phyloP scores from a whole-genome alignment of 2,329 filamentous ascomycete species.

The Cladosporium sp. region DNA sequence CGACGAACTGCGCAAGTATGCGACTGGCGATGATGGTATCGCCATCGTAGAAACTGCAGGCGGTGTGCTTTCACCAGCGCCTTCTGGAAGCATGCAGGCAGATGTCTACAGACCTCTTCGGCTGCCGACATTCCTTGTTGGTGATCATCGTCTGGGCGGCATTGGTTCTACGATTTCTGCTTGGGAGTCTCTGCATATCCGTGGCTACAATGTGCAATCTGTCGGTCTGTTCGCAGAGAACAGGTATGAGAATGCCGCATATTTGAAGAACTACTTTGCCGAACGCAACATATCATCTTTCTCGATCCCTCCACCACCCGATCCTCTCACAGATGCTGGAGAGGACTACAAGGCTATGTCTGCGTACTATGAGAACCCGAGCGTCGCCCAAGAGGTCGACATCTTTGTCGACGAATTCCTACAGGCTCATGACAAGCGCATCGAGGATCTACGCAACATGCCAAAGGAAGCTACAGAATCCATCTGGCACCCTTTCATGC shows the following conservation, averaged over 20 bases:
- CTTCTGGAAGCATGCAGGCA: slow-evolving; percentile 70
- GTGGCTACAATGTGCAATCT: slow-evolving; percentile 71
- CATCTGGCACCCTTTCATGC: slow-evolving; percentile 87
- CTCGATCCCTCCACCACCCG: slow-evolving; percentile 57
- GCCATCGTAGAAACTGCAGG: slow-evolving; percentile 77
- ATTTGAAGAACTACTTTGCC: slow-evolving; percentile 64
- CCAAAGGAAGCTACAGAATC: slow-evolving; percentile 54
- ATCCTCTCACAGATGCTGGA: slow-evolving; percentile 34
- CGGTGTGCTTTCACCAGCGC: slow-evolving; percentile 73
- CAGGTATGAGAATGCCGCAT: slow-evolving; percentile 64
- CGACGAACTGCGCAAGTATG: slow-evolving; percentile 40
- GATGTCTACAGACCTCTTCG: slow-evolving; percentile 72
- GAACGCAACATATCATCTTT: slow-evolving; percentile 55
- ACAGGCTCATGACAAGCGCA: slow-evolving; percentile 51
- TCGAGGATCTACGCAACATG: slow-evolving; percentile 60
- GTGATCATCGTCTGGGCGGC: slow-evolving; percentile 70
- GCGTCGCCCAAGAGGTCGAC: slow-evolving; percentile 36
- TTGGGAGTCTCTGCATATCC: slow-evolving; percentile 70
- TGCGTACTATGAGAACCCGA: slow-evolving; percentile 57
- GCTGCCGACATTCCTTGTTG: slow-evolving; percentile 69
- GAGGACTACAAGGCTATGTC: slow-evolving; percentile 57
- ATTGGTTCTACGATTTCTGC: slow-evolving; percentile 78
- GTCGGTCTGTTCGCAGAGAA: slow-evolving; percentile 66
- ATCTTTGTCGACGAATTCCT: slow-evolving; percentile 51
- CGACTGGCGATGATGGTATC: slow-evolving; percentile 48